phyloP scores from a whole-genome alignment of 768 basidiomycete genomes.

The Phlebiopsis flavidoalba region DNA sequence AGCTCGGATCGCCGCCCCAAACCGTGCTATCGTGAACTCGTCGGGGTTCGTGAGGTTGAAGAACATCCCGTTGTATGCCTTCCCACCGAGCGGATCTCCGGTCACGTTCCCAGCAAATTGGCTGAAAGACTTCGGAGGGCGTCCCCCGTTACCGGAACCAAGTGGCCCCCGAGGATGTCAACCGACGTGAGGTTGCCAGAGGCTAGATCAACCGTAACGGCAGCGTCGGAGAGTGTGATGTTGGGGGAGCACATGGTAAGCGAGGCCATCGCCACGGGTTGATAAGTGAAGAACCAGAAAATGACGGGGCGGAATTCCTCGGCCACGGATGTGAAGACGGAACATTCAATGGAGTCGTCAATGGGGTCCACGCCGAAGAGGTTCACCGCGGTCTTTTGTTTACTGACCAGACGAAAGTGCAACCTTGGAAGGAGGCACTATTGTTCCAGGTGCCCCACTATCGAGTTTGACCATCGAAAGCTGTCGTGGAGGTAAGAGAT shows the following conservation, averaged over 20 bases:
- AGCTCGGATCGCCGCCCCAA: conserved; percentile 41
- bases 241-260: conserved; percentile 44
- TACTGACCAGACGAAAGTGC: conserved; percentile 36
- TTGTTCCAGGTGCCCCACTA: conserved; percentile 37
- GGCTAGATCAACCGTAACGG: conserved; percentile 38
- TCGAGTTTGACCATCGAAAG: conserved; percentile 32
- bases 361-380: conserved; percentile 34
- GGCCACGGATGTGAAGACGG: conserved; percentile 19
- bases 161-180: conserved; percentile 25
- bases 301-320: conserved; percentile 42
- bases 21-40: conserved; percentile 31
- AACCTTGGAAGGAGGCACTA: conserved; percentile 33
- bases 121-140: conserved; percentile 32
- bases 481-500: conserved; percentile 19
- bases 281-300: conserved; percentile 53
- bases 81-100: conserved; percentile 2
- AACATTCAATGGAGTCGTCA: conserved; percentile 14
- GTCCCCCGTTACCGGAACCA: conserved; percentile 38
- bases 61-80: conserved; percentile 45
- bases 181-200: conserved; percentile 39
- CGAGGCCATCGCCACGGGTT: conserved; percentile 34
- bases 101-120: conserved; percentile 29
- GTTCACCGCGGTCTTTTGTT: conserved; percentile 30
- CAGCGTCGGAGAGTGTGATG: conserved; percentile 41
- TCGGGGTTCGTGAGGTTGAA: conserved; percentile 37